Evolutionary conservation across 371 early-diverging fungal species (phyloP).

Genomic region (Globomyces sp.): DNA sequence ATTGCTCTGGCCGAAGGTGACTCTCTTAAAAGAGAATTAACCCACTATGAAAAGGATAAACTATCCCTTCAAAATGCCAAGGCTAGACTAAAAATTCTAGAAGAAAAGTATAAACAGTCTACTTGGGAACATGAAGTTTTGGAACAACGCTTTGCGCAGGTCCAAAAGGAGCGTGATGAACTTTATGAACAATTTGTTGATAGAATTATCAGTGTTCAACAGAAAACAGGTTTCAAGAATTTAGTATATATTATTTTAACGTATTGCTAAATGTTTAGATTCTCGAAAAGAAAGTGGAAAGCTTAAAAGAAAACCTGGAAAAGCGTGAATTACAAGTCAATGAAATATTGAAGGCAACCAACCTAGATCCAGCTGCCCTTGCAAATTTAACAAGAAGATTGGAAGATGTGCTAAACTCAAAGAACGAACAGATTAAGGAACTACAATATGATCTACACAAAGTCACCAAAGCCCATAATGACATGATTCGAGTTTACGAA

Average conservation of each 20-base stretch:
- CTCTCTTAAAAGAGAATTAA: conserved; percentile 47
- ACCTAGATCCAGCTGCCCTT: conserved; percentile 52
- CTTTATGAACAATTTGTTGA: conserved; percentile 58
- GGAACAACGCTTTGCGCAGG: conserved; percentile 52
- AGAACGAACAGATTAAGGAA: conserved; percentile 54
- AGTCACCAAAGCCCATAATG: conserved; percentile 58
- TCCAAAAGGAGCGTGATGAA: conserved; percentile 56
- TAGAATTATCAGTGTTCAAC: conserved; percentile 54
- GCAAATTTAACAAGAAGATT: conserved; percentile 48
- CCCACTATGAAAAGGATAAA: conserved; percentile 59
- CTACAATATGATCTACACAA: conserved; percentile 57
- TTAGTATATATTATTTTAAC: conserved; percentile 30
- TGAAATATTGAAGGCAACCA: conserved; percentile 55
- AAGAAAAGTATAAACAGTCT: conserved; percentile 53
- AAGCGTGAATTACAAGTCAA: conserved; percentile 59
- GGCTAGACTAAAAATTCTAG: conserved; percentile 52
- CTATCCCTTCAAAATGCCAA: conserved; percentile 54
- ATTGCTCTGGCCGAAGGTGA: conserved; percentile 58
- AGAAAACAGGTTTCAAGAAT: conserved; percentile 61
- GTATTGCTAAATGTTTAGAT: conserved; percentile 28
- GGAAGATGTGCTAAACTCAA: conserved; percentile 55
- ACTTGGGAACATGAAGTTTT: conserved; percentile 62
- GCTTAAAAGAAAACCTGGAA: conserved; percentile 50
- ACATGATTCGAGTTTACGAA: conserved; percentile 56
- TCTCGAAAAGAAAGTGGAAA: conserved; percentile 57